Base-by-base conservation (phyloP, 768 basidiomycete species). In the Panaeolus cyanescens region DNA sequence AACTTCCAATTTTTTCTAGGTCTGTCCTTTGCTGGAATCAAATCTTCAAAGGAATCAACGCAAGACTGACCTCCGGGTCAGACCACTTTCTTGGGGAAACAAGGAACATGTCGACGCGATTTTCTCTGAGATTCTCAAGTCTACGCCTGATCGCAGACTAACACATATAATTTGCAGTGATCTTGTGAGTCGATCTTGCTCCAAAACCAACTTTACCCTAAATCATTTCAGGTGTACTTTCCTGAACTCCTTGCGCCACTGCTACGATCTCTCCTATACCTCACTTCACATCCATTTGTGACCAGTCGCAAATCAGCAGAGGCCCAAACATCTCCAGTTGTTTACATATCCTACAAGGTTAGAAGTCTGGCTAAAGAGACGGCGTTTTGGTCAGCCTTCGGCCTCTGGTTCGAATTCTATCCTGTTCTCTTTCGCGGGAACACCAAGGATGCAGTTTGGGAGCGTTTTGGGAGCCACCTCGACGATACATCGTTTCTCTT, bases 81-180 rank as follows among this genome's bases (percentile, higher is more conserved):
- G 80, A 80, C 70, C 4, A 79, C 83, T 42, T 74, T 86, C 54
- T 63, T 72, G 15, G 34, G 56, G 37, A 42, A 59, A 58, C 17
- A 42, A 40, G 25, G 25, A 50, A 31, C 36, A 40, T 45, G 32
- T 12, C 32, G 15, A 19, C 42, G 55, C 22, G 33, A 59, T 39
- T 12, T 59, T 22, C 12, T 28, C 45, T 28, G 45, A 50, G n/a
- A 50, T 50, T 15, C 10, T 13, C 13, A 50, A 50, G 30, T 50
- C 45, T 12, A 50, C 30, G 25, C 25, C 45, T 50, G 45, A 13
- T 28, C 64, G 67, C 13, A 32, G 64, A 31, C 67, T 85, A 56
- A 89, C 88, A 1, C 90, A 92, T 68, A 82, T 95, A 45, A 71
- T 94, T 20, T 92, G 92, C 73, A 94, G 93, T 70, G 93, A 95